Evolutionary conservation across 2,329 filamentous ascomycete genomes (phyloP), one percentile per base, ranked within the genome.

Genomic region (Trichoderma arundinaceum): DNA sequence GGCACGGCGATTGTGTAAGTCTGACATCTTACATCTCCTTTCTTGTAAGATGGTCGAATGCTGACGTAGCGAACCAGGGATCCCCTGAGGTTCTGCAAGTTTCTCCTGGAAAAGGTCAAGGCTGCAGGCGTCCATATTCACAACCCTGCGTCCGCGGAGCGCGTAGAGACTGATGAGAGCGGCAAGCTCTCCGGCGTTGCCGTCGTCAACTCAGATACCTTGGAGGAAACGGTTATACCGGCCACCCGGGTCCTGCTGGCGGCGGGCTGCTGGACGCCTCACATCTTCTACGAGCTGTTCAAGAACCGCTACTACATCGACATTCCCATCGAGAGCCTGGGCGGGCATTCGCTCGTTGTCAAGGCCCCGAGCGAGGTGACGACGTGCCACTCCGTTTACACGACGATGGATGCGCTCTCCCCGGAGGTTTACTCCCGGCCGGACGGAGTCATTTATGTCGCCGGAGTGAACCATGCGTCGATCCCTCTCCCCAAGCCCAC

Each of bases 281-380:
- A 78, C 38, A 86, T 92, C n/a, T 90, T 92, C 73, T 70, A 77
- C 2, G 77, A 80, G 0, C 82, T 94, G 15, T 94, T 94, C 72
- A 86, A 86, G 0, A 71, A 75, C 0, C 44, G 57, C 9, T 83
- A 88, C 1, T 72, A 71, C 2, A 72, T 83, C 1, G 74, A 78
- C 10, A 77, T 93, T 22, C 85, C 87, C 0, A 64, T 75, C 3
- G 44, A 56, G 3, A 82, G 86, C 17, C 78, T 93, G 5, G 89
- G 90, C 0, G 92, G 91, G 0, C 88, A 94, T 76, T 92, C 89
- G 17, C 77, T 94, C 8, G 84, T 93, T 2, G 76, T 94, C 4
- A 84, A 80, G 65, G 87, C 86, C 6, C 86, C 88, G 1, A 43
- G 73, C 4, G 74, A 78, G 46, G 75, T 82, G n/a, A 80, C 83